These are phyloP conservation scores for Leucosporidium scottii DNA, from an alignment of 768 basidiomycete species.

Conservation along the genomic window DNA sequence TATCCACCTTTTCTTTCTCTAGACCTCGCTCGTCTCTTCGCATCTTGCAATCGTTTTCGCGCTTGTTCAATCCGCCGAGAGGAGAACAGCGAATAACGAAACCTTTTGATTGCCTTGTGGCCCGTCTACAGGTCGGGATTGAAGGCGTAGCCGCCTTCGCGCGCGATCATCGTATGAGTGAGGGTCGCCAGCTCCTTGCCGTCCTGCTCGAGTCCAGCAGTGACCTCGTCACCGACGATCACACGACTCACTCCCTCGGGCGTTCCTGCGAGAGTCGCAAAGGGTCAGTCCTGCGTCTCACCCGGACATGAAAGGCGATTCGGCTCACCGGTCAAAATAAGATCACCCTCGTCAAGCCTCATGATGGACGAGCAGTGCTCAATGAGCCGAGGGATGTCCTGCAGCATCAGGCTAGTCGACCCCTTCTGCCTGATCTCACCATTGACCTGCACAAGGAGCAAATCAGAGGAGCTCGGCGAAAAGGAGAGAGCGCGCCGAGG, in stretches of 20 bases:
- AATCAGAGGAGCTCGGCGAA: not conserved
- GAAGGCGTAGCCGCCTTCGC: constrained; percentile 66
- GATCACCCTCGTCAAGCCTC: constrained; percentile 71
- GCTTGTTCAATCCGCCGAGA: too few species aligned
- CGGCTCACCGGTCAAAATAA: constrained; percentile 32
- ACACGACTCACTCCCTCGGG: constrained; percentile 83
- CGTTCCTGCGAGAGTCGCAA: constrained; percentile 52
- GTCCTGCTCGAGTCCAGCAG: constrained; percentile 60
- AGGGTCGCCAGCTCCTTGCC: constrained; percentile 56
- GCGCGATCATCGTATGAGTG: constrained; percentile 57
- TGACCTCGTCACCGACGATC: constrained; percentile 65
- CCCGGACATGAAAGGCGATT: not conserved
- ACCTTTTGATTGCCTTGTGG: too few species aligned
- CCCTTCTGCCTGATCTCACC: constrained; percentile 76
- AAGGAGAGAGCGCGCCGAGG: not conserved
- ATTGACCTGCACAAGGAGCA: constrained; percentile 57
- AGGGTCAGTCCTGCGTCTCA: not conserved
- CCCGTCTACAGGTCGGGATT: constrained; percentile 4
- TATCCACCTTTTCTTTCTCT: too few species aligned
- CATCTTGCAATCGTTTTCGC: too few species aligned
- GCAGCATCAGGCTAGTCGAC: constrained; percentile 82
- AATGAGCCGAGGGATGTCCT: constrained; percentile 77
- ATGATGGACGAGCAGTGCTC: constrained; percentile 87
- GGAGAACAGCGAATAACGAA: too few species aligned
- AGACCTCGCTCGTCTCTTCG: too few species aligned